These are phyloP conservation scores for Calonectria pseudoturangicola DNA, from an alignment of 2,329 filamentous ascomycete species.

Conservation along the genomic window DNA sequence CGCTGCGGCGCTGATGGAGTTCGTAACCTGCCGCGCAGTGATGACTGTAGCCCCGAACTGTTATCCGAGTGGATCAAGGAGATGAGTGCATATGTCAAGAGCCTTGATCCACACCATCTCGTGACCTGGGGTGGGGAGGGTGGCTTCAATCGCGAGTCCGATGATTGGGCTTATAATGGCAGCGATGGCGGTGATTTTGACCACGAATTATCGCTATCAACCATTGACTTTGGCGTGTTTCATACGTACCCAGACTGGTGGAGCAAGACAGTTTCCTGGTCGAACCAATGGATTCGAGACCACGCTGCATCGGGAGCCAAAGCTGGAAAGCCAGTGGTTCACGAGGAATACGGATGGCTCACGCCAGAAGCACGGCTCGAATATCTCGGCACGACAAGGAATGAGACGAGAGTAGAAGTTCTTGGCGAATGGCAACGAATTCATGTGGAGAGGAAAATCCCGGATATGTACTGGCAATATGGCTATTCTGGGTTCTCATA, in stretches of 20 bases:
- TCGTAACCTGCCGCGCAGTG: slow-evolving; percentile 57
- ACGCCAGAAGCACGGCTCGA: slow-evolving; percentile 67
- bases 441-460: slow-evolving; percentile 67
- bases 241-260: slow-evolving; percentile 76
- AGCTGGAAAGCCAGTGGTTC: slow-evolving; percentile 71
- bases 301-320: slow-evolving; percentile 66
- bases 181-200: slow-evolving; percentile 73
- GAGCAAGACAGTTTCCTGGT: slow-evolving; percentile 71
- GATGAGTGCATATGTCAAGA: slow-evolving; percentile 77
- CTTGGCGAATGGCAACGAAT: slow-evolving; percentile 71
- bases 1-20: slow-evolving; percentile 67
- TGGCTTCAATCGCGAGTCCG: slow-evolving; percentile 68
- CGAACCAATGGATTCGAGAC: slow-evolving; percentile 72
- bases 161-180: slow-evolving; percentile 68
- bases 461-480: slow-evolving; percentile 75
- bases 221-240: slow-evolving; percentile 73
- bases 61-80: slow-evolving; percentile 75
- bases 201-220: slow-evolving; percentile 64
- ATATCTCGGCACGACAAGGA: slow-evolving; percentile 62
- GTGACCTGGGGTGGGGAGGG: slow-evolving; percentile 77
- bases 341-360: slow-evolving; percentile 66
- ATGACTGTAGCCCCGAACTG: slow-evolving; percentile 73
- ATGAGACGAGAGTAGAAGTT: slow-evolving; percentile 67
- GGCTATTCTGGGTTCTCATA: slow-evolving; percentile 71
- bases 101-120: slow-evolving; percentile 75